phyloP scores from a whole-genome alignment of 2,329 filamentous ascomycete genomes.

The Ceratocystis diversiconidia region DNA sequence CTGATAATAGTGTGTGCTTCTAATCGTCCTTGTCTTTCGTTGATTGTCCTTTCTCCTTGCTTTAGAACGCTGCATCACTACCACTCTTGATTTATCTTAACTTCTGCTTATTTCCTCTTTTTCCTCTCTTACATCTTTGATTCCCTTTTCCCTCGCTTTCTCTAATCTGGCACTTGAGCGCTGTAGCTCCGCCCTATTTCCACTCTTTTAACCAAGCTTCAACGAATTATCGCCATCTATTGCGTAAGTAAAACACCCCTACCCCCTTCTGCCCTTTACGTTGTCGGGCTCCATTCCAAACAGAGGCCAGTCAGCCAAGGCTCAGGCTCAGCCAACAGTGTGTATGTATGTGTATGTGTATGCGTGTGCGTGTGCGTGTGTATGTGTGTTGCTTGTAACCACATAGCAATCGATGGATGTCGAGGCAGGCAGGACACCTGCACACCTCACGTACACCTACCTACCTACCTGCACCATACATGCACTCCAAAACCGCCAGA shows the following conservation, averaged over 20 bases:
- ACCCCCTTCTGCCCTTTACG: background rate
- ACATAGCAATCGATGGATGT: background rate
- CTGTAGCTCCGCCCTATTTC: background rate
- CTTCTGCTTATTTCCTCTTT: background rate
- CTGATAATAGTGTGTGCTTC: conserved; percentile 10
- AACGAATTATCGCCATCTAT: background rate
- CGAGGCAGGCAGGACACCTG: background rate
- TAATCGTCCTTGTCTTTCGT: conserved; percentile 2
- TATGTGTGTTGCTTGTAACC: background rate
- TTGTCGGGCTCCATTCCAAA: background rate
- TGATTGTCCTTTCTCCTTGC: conserved; percentile 2
- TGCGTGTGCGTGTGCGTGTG: no score
- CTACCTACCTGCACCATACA: background rate
- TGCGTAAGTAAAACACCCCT: conserved; percentile 2
- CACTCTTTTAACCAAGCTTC: background rate
- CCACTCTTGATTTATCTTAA: background rate
- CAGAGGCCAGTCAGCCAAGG: background rate
- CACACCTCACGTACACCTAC: background rate
- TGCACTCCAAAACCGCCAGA: background rate
- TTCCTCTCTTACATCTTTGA: background rate
- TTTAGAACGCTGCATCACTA: background rate
- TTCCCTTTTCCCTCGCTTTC: background rate
- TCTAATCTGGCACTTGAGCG: background rate
- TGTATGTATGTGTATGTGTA: no score
- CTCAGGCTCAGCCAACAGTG: background rate